Base-by-base conservation (phyloP, 2,329 filamentous ascomycete genomes). In the Cytospora piceae region DNA sequence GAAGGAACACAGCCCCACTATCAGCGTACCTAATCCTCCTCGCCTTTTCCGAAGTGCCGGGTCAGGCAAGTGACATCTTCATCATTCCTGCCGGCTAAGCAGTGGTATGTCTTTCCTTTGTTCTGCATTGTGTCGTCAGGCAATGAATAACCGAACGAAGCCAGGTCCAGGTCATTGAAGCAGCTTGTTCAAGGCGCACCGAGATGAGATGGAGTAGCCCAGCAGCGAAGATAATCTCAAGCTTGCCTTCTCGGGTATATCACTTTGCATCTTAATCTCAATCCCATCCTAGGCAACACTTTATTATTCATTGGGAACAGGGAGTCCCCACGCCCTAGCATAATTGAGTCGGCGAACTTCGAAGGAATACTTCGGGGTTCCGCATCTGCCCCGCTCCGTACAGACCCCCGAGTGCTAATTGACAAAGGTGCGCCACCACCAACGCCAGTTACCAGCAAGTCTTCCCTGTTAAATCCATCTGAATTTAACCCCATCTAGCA, bases 401-500 rank as follows among this genome's bases (percentile, higher is more conserved):
- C 64, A 66, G 64, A 63, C 64, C 64, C 64, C 59, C 4, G 46
- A 31, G 20, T 9, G 29, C 58, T n/a, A 17, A 22, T 63, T 54
- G 37, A 54, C 34, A 32, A 65, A 56, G 42, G 55, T 52, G 31
- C 59, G 58, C 4, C 52, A 31, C 52, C 54, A 15, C 7, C 20
- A 20, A 53, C 24, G 22, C 61, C 15, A 32, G n/a, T 51, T 42
- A 31, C 49, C 46, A 64, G 34, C 53, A 15, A 46, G 52, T 51
- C 53, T 64, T 39, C 55, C 61, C 32, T 64, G 61, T 59, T 49
- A 46, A 32, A 49, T 37, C 54, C 20, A 22, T 39, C 22, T 57
- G 61, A 29, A 63, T 49, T 66, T 66, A 63, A 34, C 64, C 59
- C 64, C 24, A 63, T 63, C 31, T 37, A 46, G 60, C 39, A 31